Evolutionary conservation across 2,329 filamentous ascomycete species (phyloP).

Genomic region (Cryphonectria nitschkei): DNA sequence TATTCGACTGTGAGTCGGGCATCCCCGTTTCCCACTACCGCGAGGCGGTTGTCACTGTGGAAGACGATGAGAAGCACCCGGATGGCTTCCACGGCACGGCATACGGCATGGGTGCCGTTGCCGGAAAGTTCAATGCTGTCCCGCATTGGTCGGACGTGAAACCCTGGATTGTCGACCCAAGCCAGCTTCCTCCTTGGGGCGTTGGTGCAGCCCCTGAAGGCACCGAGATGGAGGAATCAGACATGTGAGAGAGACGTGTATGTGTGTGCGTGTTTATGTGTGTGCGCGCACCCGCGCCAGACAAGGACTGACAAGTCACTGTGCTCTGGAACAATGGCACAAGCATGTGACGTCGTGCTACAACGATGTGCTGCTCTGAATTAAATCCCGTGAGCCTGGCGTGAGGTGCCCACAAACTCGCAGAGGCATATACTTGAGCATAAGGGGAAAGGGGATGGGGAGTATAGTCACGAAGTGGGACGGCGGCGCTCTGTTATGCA

Average conservation of each 20-base stretch:
- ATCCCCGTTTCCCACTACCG: slow-evolving; percentile 58
- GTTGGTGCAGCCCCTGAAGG: slow-evolving; percentile 21
- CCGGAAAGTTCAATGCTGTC: slow-evolving; percentile 64
- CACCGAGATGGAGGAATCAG: slow-evolving; percentile 8
- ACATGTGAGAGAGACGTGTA: neutral
- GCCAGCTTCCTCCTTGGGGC: slow-evolving; percentile 36
- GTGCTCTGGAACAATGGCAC: neutral
- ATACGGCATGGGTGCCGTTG: slow-evolving; percentile 65
- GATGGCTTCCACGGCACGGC: slow-evolving; percentile 53
- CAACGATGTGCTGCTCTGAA: neutral
- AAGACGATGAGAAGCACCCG: slow-evolving; percentile 55
- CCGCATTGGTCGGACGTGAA: slow-evolving; percentile 62
- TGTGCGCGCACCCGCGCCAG: too few species aligned
- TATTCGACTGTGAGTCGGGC: slow-evolving; percentile 57
- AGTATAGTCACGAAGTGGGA: too few species aligned
- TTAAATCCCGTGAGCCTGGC: neutral
- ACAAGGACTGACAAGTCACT: neutral
- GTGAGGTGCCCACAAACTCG: neutral
- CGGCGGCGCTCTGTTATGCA: too few species aligned
- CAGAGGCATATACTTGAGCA: neutral
- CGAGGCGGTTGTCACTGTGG: slow-evolving; percentile 62
- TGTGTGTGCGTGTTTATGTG: neutral
- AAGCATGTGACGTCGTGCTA: neutral
- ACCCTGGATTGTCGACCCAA: slow-evolving; percentile 54
- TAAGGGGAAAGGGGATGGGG: neutral